Percentiles rank a stretch among this genome's conserved stretches.
These are phyloP conservation scores for Bruguiera sexangula DNA, from an alignment of 345 rosid genomes.

Conservation along the genomic window DNA sequence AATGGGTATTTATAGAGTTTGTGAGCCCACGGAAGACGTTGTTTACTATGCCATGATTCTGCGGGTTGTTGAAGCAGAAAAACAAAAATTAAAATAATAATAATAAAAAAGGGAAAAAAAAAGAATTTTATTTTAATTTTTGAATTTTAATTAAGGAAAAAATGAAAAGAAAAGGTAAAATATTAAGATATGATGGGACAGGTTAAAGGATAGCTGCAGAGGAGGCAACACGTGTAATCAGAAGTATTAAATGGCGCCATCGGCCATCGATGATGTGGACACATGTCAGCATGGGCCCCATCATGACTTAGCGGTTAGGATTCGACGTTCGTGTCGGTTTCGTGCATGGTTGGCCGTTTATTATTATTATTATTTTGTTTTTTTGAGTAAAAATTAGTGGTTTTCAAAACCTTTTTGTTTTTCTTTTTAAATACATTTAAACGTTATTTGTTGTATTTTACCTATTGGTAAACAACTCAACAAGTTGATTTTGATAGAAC, in stretches of 20 bases:
- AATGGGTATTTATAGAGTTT: conserved; percentile 58
- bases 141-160: neutral
- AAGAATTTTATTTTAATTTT: neutral
- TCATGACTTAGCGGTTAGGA: neutral
- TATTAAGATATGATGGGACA: neutral
- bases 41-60: conserved; percentile 38
- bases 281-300: conserved; percentile 36
- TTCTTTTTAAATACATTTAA: neutral
- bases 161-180: neutral
- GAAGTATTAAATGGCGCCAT: neutral
- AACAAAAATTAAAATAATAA: neutral
- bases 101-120: neutral
- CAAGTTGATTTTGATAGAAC: too few species aligned
- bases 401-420: neutral
- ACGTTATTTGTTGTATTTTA: too few species aligned
- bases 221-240: conserved; percentile 2
- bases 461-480: too few species aligned
- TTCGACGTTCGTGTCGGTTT: conserved; percentile 12
- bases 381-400: too few species aligned
- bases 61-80: conserved; percentile 23
- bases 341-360: conserved; percentile 12
- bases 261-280: conserved; percentile 29
- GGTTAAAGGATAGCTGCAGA: neutral
- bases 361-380: neutral
- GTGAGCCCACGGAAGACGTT: conserved; percentile 46